These are phyloP conservation scores for Penicillium sp. DNA, from an alignment of 2,329 filamentous ascomycete genomes.

Conservation along the genomic window DNA sequence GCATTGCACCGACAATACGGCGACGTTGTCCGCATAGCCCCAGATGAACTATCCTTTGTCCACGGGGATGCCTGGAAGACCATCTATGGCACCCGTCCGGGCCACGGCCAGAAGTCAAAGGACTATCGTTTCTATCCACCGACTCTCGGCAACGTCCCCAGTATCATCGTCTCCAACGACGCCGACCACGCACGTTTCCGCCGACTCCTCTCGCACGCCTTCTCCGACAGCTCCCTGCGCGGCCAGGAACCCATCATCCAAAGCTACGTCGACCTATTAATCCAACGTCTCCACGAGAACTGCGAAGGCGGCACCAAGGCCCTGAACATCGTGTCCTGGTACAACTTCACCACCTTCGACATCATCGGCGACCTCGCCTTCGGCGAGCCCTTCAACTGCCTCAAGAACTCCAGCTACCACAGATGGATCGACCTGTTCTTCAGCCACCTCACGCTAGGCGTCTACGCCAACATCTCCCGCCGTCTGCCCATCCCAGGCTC, in stretches of 20 bases:
- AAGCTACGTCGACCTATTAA: conserved; percentile 30
- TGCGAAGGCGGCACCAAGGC: conserved; percentile 3
- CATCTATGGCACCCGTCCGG: conserved; percentile 15
- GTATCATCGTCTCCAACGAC: conserved; percentile 3
- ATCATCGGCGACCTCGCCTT: conserved; percentile 29
- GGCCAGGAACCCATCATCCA: conserved; percentile 37
- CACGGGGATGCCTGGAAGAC: conserved; percentile 27
- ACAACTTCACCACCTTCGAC: conserved; percentile 31
- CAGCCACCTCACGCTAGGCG: conserved; percentile 9
- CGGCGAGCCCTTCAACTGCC: conserved; percentile 27
- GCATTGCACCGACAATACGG: conserved; percentile 30
- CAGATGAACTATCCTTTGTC: conserved; percentile 25
- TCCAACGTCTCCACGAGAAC: conserved; percentile 20
- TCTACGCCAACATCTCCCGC: no score
- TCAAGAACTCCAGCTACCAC: conserved; percentile 21
- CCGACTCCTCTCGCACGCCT: conserved; percentile 36
- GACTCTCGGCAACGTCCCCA: not conserved
- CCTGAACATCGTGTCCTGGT: conserved; percentile 27
- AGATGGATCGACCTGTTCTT: conserved; percentile 25
- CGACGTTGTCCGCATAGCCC: conserved; percentile 29
- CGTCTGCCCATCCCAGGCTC: no score
- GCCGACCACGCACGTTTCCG: conserved; percentile 26
- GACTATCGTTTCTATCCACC: conserved; percentile 2
- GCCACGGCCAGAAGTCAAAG: conserved; percentile 1
- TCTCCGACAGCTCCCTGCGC: conserved; percentile 43